These are phyloP conservation scores for Ophiostoma sp. DNA, from an alignment of 2,329 filamentous ascomycete species.

Conservation along the genomic window DNA sequence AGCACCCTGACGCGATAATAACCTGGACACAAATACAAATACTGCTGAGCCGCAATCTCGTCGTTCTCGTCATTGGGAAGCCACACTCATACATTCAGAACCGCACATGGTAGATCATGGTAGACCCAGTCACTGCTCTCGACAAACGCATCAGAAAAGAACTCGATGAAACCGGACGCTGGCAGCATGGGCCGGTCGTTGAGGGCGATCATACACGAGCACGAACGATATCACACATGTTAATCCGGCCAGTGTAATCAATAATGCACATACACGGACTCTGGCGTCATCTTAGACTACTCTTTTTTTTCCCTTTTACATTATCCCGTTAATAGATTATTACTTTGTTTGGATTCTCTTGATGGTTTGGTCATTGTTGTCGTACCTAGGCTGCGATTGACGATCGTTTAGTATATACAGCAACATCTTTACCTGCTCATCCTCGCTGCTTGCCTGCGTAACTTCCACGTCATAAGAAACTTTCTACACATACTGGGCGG, in stretches of 20 bases:
- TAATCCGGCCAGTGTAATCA: neutral
- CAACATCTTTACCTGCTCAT: no score
- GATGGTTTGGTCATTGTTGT: no score
- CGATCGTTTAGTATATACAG: no score
- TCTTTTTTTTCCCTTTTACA: neutral
- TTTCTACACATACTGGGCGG: neutral
- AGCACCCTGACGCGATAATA: neutral
- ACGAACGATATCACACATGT: neutral
- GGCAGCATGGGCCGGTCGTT: neutral
- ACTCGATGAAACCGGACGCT: neutral
- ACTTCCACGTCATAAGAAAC: neutral
- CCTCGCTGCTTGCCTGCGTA: no score
- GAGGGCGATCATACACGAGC: slow-evolving; percentile 1
- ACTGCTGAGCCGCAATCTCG: neutral
- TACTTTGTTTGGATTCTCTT: neutral
- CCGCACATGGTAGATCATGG: no score
- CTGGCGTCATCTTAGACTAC: neutral
- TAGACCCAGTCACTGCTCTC: no score
- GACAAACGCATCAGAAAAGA: neutral
- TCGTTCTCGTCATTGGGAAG: neutral
- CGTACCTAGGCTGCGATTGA: no score
- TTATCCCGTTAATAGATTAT: neutral
- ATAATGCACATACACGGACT: neutral
- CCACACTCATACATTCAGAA: no score
- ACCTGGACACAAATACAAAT: neutral